These are phyloP conservation scores for Leonotis leonurus DNA, from an alignment of 257 asterid genomes.

Conservation along the genomic window DNA sequence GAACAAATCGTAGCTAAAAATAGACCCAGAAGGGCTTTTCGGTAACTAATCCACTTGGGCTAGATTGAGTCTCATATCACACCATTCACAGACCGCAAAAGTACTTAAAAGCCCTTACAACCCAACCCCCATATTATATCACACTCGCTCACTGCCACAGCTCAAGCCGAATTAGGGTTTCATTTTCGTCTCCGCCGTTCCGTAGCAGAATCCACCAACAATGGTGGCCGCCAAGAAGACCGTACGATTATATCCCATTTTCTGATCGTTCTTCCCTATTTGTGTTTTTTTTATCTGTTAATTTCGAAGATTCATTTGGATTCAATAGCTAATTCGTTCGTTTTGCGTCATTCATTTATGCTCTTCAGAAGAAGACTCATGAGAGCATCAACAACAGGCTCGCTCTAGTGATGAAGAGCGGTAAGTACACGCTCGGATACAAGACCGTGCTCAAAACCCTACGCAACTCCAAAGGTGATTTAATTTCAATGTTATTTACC, in stretches of 20 bases:
- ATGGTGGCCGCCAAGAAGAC: constrained; percentile 60
- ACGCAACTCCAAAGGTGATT: constrained; percentile 45
- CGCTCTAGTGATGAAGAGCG: constrained; percentile 80
- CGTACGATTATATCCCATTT: constrained; percentile 18
- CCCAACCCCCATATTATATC: not conserved
- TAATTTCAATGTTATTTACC: no score
- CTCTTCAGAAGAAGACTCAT: constrained; percentile 65
- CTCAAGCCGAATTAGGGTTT: constrained; percentile 16
- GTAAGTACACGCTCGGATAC: constrained; percentile 58
- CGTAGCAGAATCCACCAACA: constrained; percentile 7
- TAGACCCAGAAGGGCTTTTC: no score
- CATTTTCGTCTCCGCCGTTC: constrained; percentile 11
- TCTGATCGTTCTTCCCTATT: not conserved
- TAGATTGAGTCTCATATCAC: no score
- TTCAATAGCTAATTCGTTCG: not conserved
- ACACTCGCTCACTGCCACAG: constrained; percentile 12
- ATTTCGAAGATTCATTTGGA: not conserved
- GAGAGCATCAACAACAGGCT: constrained; percentile 81
- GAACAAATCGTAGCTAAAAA: no score
- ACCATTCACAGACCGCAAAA: no score
- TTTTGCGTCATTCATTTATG: not conserved
- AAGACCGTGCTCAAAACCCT: constrained; percentile 54
- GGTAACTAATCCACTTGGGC: no score
- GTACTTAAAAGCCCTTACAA: constrained; percentile 14
- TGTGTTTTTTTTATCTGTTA: not conserved